A percentile compares a stretch with the other conserved stretches of the same genome.
phyloP scores from a whole-genome alignment of 192 early-diverging fungal species.

The Podila epigama region DNA sequence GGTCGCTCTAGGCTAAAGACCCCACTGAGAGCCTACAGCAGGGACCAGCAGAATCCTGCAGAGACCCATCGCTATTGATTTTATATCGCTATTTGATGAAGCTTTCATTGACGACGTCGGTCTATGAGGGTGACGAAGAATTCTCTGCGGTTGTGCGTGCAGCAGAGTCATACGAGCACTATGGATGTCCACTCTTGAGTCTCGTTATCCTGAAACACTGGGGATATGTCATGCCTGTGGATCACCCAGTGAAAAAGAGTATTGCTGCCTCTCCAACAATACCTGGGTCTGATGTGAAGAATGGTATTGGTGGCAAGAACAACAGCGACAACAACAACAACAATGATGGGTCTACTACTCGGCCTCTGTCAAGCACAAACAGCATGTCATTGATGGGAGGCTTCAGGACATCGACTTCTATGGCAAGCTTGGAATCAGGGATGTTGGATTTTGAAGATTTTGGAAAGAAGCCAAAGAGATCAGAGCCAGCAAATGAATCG shows the following conservation, averaged over 20 bases:
- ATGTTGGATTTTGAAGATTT: slow-evolving; percentile 24
- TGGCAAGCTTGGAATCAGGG: background rate
- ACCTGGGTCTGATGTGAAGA: too few relatives aligned
- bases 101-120: slow-evolving; percentile 54
- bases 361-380: background rate
- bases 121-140: slow-evolving; percentile 63
- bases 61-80: slow-evolving; percentile 76
- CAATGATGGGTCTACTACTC: background rate
- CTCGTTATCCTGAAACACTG: slow-evolving; percentile 73
- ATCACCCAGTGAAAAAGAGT: background rate
- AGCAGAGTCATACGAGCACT: slow-evolving; percentile 73
- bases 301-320: background rate
- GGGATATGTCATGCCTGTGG: slow-evolving; percentile 44
- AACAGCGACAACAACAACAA: background rate
- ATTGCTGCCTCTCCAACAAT: too few relatives aligned
- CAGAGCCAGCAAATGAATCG: background rate
- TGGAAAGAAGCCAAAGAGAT: slow-evolving; percentile 1
- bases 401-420: background rate
- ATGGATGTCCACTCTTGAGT: slow-evolving; percentile 80
- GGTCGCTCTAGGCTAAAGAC: slow-evolving; percentile 9
- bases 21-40: background rate
- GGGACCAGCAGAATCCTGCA: slow-evolving; percentile 8
- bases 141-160: slow-evolving; percentile 68
- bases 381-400: slow-evolving; percentile 22
- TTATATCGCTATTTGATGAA: slow-evolving; percentile 72